A percentile compares a stretch with the other conserved stretches of the same genome.
These are phyloP conservation scores for Talaromyces verruculosus DNA, from an alignment of 2,329 filamentous ascomycete species.

Conservation along the genomic window DNA sequence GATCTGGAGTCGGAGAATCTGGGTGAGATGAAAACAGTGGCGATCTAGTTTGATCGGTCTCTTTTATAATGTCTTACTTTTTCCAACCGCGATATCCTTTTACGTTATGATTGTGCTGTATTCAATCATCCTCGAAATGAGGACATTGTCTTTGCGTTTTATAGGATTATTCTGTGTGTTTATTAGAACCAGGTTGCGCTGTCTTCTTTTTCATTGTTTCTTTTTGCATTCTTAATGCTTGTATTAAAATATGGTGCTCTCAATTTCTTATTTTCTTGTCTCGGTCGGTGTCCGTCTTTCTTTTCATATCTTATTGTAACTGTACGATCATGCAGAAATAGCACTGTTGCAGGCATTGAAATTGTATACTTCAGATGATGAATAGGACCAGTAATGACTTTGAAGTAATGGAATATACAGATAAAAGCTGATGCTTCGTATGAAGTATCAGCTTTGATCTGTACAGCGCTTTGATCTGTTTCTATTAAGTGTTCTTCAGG, in stretches of 20 bases:
- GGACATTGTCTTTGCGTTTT: constrained; percentile 19
- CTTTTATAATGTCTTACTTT: constrained; percentile 5
- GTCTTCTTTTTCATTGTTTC: constrained; percentile 21
- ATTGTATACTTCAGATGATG: neutral
- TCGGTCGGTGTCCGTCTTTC: constrained; percentile 22
- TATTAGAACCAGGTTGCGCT: constrained; percentile 9
- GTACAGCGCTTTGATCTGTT: neutral
- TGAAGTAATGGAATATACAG: neutral
- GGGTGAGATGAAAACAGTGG: constrained; percentile 51
- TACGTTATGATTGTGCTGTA: constrained; percentile 14
- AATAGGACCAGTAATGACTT: neutral
- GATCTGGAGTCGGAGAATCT: constrained; percentile 42
- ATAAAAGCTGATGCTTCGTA: no score
- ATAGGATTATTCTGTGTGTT: constrained; percentile 20
- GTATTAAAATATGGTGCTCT: constrained; percentile 19
- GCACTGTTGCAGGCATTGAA: constrained; percentile 2
- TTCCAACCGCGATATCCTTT: constrained; percentile 15
- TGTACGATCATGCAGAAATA: constrained; percentile 23
- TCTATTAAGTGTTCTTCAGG: neutral
- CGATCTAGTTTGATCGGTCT: constrained; percentile 35
- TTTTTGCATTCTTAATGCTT: constrained; percentile 15
- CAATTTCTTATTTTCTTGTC: constrained; percentile 16
- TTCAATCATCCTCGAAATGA: constrained; percentile 13
- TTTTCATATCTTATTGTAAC: constrained; percentile 19
- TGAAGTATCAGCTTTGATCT: neutral